phyloP scores from a whole-genome alignment of 2,329 filamentous ascomycete genomes.

The Colletotrichum viniferum region DNA sequence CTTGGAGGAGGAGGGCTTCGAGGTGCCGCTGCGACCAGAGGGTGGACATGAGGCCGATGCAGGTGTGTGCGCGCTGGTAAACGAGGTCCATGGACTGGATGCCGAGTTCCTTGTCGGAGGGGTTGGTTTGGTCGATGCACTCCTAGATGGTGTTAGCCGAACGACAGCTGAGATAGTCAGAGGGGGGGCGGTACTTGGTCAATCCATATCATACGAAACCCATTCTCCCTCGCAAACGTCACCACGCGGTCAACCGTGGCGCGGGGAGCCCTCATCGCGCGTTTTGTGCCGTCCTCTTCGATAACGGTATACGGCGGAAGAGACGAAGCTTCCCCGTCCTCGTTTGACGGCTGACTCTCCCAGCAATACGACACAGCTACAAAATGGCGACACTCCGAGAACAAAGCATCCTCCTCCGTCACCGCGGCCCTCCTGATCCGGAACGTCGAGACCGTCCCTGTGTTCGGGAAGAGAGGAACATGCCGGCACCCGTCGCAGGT shows the following conservation, averaged over 20 bases:
- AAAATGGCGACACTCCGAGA: neutral
- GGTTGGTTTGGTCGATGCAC: neutral
- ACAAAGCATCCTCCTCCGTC: neutral
- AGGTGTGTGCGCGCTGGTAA: neutral
- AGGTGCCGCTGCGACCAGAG: neutral
- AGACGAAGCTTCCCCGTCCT: neutral
- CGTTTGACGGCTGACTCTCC: neutral
- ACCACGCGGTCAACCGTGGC: neutral
- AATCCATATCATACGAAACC: neutral
- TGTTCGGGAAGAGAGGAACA: neutral
- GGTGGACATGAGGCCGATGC: neutral
- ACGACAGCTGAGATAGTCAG: fast-evolving
- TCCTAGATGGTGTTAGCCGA: neutral
- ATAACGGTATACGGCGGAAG: neutral
- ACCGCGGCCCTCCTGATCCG: neutral
- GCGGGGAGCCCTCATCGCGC: neutral
- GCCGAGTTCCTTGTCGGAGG: neutral
- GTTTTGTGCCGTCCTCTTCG: neutral
- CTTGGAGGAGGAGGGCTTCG: neutral
- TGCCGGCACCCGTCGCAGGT: neutral
- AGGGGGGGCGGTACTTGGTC: neutral
- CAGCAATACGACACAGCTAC: neutral
- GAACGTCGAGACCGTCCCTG: neutral
- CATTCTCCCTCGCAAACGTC: neutral
- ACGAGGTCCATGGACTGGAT: neutral